These are phyloP conservation scores for Diospyros kaki DNA, from an alignment of 148 eudicot genomes.

Conservation along the genomic window DNA sequence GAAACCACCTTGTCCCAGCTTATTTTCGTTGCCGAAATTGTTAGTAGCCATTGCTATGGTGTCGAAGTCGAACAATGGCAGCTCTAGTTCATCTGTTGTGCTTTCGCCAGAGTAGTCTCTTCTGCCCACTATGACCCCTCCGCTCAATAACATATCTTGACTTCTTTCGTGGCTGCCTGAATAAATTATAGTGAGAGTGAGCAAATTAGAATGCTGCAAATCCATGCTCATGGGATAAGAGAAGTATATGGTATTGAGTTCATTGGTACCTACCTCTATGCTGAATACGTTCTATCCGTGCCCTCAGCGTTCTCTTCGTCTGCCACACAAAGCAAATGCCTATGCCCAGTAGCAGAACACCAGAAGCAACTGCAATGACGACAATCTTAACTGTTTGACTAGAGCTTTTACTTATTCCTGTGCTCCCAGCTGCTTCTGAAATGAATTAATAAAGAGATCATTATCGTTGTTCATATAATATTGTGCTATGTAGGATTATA, in stretches of 20 bases:
- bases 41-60: slow-evolving; percentile 43
- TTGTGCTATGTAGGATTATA: background rate
- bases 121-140: slow-evolving; percentile 22
- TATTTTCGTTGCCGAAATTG: slow-evolving; percentile 37
- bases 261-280: slow-evolving; percentile 33
- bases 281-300: slow-evolving; percentile 3
- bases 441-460: background rate
- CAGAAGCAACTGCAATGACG: slow-evolving; percentile 33
- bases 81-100: slow-evolving; percentile 34
- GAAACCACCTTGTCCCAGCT: slow-evolving; percentile 65
- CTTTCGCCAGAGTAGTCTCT: slow-evolving; percentile 30
- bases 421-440: slow-evolving; percentile 12
- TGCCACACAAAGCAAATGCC: slow-evolving; percentile 20
- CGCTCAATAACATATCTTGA: slow-evolving; percentile 27
- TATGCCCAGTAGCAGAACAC: slow-evolving; percentile 26
- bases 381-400: slow-evolving; percentile 15
- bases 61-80: slow-evolving; percentile 40
- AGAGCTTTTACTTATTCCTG: slow-evolving; percentile 7
- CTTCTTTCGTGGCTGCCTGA: slow-evolving; percentile 37
- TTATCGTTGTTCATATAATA: background rate
- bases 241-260: no score
- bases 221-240: background rate
- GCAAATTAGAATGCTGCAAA: background rate
- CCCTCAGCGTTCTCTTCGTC: slow-evolving; percentile 19
- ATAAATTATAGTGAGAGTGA: background rate